Evolutionary conservation across 1,139 yeast genomes (phyloP).

Genomic region (Pneumocystis sp.): DNA sequence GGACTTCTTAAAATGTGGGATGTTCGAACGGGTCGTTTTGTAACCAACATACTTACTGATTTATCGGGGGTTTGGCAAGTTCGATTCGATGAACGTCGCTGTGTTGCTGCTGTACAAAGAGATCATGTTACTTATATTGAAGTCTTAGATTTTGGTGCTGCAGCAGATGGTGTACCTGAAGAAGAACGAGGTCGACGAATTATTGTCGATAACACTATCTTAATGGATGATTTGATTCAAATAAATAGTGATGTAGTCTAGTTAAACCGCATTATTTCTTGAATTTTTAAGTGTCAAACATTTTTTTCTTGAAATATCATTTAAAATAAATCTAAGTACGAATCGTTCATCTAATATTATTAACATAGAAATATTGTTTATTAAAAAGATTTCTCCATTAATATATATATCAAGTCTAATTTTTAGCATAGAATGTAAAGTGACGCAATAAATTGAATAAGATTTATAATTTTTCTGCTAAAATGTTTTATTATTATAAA

Average conservation of each 20-base stretch:
- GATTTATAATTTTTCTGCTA: not conserved
- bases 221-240: not conserved
- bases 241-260: not conserved
- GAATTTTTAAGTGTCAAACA: not conserved
- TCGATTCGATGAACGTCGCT: conserved; percentile 63
- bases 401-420: not conserved
- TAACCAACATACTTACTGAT: conserved; percentile 60
- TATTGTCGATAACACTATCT: not conserved
- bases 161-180: not conserved
- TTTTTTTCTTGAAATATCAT: not conserved
- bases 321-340: not conserved
- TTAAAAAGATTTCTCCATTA: not conserved
- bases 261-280: not conserved
- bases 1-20: conserved; percentile 73
- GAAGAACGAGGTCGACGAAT: not conserved
- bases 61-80: conserved; percentile 90
- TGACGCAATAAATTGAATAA: not conserved
- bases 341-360: not conserved
- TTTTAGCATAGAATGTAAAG: not conserved
- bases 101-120: conserved; percentile 87
- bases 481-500: not conserved
- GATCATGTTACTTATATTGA: conserved; percentile 58
- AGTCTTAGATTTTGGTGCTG: conserved; percentile 54
- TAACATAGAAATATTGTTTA: not conserved
- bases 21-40: conserved; percentile 57